Base-by-base conservation (phyloP, 495 filamentous ascomycete genomes). In the Chaetomium fimeti region DNA sequence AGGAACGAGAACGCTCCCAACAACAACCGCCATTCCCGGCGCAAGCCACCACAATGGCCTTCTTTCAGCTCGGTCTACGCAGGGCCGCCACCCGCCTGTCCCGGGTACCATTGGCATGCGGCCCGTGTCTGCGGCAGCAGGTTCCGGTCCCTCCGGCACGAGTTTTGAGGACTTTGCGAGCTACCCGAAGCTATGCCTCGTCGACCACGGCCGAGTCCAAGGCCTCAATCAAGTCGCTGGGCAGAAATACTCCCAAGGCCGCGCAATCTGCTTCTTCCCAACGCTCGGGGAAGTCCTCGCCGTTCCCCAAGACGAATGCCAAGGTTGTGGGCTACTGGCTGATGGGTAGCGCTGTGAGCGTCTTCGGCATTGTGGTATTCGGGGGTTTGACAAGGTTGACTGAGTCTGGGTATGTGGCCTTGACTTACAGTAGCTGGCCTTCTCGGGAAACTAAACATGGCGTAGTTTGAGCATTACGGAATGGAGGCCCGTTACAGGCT, bases 401-500 rank as follows among this genome's bases (percentile, higher is more conserved):
- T 8, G 94, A 98, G 78, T 98, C 94, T 64, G 94, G 93, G 91
- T 96, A 87, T 63, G 79, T 73, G 1, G 55, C 5, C 36, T 49
- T 22, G 9, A n/a, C n/a, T n/a, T n/a, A n/a, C 20, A 48, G 60
- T 9, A 11, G 57, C 29, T 2, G 2, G 4, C 49, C 32, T 13
- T 22, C 9, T 11, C 12, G 22, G 27, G 2, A 7, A 48, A 40
- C 65, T 68, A 57, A 66, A 18, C 43, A 27, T 36, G 40, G 29
- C 66, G 53, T 62, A 96, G 93, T 52, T 85, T 98, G 66, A 96
- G 92, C 77, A 98, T 98, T 72, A 98, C 94, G 57, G 95, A 98
- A 92, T 98, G 94, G 94, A 91, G 88, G 67, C 94, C 94, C 66
- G 92, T 98, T 45, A 98, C 94, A 6, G 94, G 94, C 65, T 90